A percentile compares a stretch with the other conserved stretches of the same genome.
Conservation (phyloP, 805 yeast species). For the Danielozyma ontarioensis region DNA sequence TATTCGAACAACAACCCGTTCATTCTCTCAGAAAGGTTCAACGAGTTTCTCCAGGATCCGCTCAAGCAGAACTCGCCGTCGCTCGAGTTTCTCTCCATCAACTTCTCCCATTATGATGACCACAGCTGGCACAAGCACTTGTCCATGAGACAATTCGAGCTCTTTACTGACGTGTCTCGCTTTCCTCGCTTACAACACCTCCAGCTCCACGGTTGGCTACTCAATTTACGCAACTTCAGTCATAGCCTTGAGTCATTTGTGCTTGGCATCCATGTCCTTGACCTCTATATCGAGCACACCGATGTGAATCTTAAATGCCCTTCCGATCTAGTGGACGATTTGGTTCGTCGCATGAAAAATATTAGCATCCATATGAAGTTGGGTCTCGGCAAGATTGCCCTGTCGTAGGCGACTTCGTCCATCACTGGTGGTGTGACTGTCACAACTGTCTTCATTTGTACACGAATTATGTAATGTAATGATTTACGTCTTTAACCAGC, state of each 20-base stretch:
- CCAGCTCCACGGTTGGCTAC: conserved; percentile 18
- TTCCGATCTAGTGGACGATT: conserved; percentile 6
- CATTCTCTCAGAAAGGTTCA: conserved; percentile 33
- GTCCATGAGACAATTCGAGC: conserved; percentile 8
- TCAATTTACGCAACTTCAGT: conserved; percentile 8
- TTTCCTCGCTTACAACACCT: conserved; percentile 13
- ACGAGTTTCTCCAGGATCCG: conserved; percentile 20
- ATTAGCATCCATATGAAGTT: conserved; percentile 4
- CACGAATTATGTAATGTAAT: too few relatives aligned
- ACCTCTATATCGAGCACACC: conserved; percentile 3
- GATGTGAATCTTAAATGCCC: conserved; percentile 4
- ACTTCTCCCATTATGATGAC: conserved; percentile 10
- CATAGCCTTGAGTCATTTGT: too few relatives aligned
- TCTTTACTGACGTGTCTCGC: conserved; percentile 4
- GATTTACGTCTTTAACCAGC: too few relatives aligned
- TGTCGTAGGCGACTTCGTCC: not conserved
- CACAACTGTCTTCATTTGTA: too few relatives aligned
- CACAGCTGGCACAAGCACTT: conserved; percentile 7
- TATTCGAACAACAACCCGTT: conserved; percentile 28
- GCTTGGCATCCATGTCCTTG: too few relatives aligned
- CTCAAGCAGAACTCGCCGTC: conserved; percentile 12
- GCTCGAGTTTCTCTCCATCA: conserved; percentile 5
- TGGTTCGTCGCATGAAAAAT: not conserved
- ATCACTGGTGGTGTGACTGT: too few relatives aligned
- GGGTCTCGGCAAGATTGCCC: conserved; percentile 1